Evolutionary conservation across 2,329 filamentous ascomycete species (phyloP).

Genomic region (Aureobasidium sp.): DNA sequence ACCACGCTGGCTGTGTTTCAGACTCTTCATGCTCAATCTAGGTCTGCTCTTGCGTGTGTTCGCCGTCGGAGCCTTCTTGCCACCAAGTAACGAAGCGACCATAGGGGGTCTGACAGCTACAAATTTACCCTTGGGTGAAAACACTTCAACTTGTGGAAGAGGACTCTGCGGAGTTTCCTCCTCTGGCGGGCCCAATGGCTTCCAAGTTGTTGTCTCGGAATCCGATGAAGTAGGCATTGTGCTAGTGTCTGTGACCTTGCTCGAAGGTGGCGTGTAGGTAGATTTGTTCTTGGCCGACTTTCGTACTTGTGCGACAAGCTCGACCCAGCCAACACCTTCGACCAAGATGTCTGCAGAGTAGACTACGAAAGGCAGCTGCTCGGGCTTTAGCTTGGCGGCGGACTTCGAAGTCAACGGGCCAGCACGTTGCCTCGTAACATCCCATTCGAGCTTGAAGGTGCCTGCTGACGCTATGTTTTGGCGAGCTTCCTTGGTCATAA

Average conservation of each 20-base stretch:
- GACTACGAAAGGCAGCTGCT: constrained; percentile 69
- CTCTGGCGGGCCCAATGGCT: background rate
- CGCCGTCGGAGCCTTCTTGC: constrained; percentile 45
- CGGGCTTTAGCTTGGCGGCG: constrained; percentile 55
- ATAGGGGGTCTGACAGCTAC: constrained; percentile 60
- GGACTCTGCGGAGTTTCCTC: constrained; percentile 27
- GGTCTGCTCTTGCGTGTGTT: constrained; percentile 50
- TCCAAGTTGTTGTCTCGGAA: background rate
- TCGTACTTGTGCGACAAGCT: constrained; percentile 75
- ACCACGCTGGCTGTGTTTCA: constrained; percentile 14
- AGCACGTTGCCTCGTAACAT: constrained; percentile 72
- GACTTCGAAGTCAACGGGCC: constrained; percentile 61
- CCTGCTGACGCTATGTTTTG: constrained; percentile 53
- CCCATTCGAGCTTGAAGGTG: constrained; percentile 63
- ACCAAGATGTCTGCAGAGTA: constrained; percentile 77
- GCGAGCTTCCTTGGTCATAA: constrained; percentile 44
- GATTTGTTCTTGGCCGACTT: constrained; percentile 16
- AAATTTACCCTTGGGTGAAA: constrained; percentile 74
- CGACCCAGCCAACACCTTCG: constrained; percentile 89
- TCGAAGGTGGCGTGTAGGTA: background rate
- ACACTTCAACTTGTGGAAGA: constrained; percentile 72
- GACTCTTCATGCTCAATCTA: constrained; percentile 50
- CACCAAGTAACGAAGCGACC: constrained; percentile 57
- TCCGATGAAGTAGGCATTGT: background rate
- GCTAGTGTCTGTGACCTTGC: background rate